Percentiles rank a stretch among this genome's conserved stretches.
These are phyloP conservation scores for Colletotrichum salicis DNA, from an alignment of 2,329 filamentous ascomycete genomes.

Conservation along the genomic window DNA sequence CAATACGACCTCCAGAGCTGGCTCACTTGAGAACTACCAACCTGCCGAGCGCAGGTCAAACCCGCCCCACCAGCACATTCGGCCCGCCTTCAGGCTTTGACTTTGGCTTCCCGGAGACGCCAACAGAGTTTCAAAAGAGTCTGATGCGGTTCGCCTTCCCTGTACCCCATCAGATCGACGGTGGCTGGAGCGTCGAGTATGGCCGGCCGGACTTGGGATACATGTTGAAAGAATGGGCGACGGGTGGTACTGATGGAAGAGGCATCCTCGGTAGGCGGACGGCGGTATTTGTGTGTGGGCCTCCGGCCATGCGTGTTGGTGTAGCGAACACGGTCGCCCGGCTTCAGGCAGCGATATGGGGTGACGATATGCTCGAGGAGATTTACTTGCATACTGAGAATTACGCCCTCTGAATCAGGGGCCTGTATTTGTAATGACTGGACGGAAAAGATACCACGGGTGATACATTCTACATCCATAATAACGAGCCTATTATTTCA, in stretches of 20 bases:
- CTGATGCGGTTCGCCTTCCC: slow-evolving; percentile 92
- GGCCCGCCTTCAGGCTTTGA: slow-evolving; percentile 74
- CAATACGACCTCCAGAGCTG: slow-evolving; percentile 61
- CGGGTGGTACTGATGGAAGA: slow-evolving; percentile 72
- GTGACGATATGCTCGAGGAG: slow-evolving; percentile 81
- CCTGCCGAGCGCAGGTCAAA: slow-evolving; percentile 44
- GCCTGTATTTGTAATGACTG: slow-evolving; percentile 28
- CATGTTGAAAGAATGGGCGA: slow-evolving; percentile 85
- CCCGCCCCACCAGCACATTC: slow-evolving; percentile 65
- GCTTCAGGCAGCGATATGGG: slow-evolving; percentile 86
- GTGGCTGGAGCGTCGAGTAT: slow-evolving; percentile 93
- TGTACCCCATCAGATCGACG: slow-evolving; percentile 72
- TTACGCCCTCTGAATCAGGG: slow-evolving; percentile 76
- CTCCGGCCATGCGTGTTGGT: slow-evolving; percentile 85
- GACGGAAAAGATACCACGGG: slow-evolving; percentile 31
- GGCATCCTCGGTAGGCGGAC: slow-evolving; percentile 82
- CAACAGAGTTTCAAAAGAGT: slow-evolving; percentile 88
- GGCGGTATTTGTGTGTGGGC: slow-evolving; percentile 93
- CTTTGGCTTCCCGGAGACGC: slow-evolving; percentile 84
- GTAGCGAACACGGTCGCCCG: slow-evolving; percentile 87
- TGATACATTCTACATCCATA: neutral
- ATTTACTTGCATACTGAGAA: slow-evolving; percentile 96
- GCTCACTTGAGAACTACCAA: slow-evolving; percentile 65
- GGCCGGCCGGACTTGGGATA: slow-evolving; percentile 88
- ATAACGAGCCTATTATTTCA: neutral